Conservation (phyloP, 208 protist species). For the Leishmania major region DNA sequence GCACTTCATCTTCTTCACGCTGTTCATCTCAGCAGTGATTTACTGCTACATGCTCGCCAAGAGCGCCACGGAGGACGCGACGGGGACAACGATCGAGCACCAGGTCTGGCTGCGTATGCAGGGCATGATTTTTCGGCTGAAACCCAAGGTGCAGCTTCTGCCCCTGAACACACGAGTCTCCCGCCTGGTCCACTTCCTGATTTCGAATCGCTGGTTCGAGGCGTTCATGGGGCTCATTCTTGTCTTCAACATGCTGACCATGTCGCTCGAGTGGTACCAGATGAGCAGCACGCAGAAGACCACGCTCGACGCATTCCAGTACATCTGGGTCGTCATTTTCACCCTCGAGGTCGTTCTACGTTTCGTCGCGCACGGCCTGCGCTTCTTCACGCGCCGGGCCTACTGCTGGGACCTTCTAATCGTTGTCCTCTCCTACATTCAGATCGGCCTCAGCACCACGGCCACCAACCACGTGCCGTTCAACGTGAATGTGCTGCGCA, state of each 20-base stretch:
- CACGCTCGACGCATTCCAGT: slow-evolving; percentile 72
- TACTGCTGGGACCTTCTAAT: slow-evolving; percentile 90
- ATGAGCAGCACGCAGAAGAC: slow-evolving; percentile 51
- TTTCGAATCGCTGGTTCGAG: slow-evolving; percentile 65
- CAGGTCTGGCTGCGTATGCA: slow-evolving; percentile 85
- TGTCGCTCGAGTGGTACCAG: slow-evolving; percentile 88
- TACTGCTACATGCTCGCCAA: slow-evolving; percentile 88
- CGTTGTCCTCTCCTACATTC: slow-evolving; percentile 75
- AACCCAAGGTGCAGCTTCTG: slow-evolving; percentile 59
- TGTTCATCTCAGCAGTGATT: slow-evolving; percentile 89
- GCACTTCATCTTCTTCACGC: slow-evolving; percentile 88
- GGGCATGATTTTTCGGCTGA: slow-evolving; percentile 64
- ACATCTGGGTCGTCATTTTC: slow-evolving; percentile 89
- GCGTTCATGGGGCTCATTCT: slow-evolving; percentile 69
- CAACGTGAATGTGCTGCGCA: slow-evolving; percentile 89
- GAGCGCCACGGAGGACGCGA: slow-evolving; percentile 59
- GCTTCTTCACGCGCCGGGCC: slow-evolving; percentile 76
- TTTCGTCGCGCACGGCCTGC: slow-evolving; percentile 71
- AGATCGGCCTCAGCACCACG: slow-evolving; percentile 76
- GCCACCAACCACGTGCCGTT: slow-evolving; percentile 66
- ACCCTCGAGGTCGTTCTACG: slow-evolving; percentile 84
- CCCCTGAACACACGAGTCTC: slow-evolving; percentile 62
- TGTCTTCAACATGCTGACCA: slow-evolving; percentile 81
- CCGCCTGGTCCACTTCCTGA: slow-evolving; percentile 57
- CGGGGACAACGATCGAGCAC: slow-evolving; percentile 74